A percentile compares a stretch with the other conserved stretches of the same genome.
phyloP scores from a whole-genome alignment of 768 basidiomycete species.

The Tubosaeta sp. region DNA sequence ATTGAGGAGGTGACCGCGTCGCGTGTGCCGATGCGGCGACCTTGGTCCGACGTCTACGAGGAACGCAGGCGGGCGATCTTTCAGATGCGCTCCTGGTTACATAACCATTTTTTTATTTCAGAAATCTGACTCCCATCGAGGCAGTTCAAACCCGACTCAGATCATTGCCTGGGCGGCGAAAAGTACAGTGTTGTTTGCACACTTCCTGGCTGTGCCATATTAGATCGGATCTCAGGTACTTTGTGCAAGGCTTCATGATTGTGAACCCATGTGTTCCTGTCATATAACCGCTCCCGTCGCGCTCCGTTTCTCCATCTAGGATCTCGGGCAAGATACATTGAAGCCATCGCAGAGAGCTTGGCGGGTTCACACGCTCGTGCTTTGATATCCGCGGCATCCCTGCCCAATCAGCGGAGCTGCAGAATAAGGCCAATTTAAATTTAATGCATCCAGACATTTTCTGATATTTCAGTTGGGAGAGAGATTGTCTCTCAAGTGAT shows the following conservation, averaged over 20 bases:
- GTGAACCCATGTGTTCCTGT: constrained; percentile 1
- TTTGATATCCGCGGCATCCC: constrained; percentile 8
- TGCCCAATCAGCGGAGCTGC: not conserved
- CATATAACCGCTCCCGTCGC: constrained; percentile 22
- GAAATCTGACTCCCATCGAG: constrained; percentile 5
- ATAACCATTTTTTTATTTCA: constrained; percentile 9
- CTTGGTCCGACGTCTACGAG: constrained; percentile 4
- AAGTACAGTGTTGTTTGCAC: not conserved
- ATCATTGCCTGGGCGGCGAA: constrained; percentile 11
- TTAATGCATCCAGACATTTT: not conserved
- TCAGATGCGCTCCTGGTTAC: constrained; percentile 10
- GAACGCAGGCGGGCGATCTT: constrained; percentile 8
- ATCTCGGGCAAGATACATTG: not conserved
- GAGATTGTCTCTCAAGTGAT: not conserved
- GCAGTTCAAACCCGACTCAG: constrained; percentile 7
- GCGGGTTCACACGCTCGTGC: not conserved
- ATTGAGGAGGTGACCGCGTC: not conserved
- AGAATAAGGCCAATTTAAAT: not conserved
- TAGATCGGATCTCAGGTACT: constrained; percentile 17
- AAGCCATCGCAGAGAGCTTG: constrained; percentile 2
- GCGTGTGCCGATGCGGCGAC: constrained; percentile 27
- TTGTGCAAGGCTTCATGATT: constrained; percentile 1
- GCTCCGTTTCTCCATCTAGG: not conserved
- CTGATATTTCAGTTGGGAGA: not conserved
- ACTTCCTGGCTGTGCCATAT: not conserved